Percentiles rank a stretch among this genome's conserved stretches.
Conservation (phyloP, 1,139 yeast genomes). For the Diutina mesorugosa region DNA sequence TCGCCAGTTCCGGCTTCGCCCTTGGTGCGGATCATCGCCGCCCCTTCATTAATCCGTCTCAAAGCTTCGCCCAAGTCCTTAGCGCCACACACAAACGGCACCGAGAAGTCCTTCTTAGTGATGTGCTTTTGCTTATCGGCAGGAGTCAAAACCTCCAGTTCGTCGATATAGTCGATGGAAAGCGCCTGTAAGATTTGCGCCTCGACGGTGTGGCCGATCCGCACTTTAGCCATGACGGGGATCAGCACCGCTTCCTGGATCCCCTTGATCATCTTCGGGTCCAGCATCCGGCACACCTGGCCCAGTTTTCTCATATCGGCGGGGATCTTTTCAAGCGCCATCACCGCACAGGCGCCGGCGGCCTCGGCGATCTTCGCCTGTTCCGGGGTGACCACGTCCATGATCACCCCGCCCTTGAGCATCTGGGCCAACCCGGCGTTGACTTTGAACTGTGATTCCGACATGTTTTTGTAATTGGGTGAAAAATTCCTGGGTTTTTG, state of each 20-base stretch:
- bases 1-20: constrained; percentile 92
- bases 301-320: constrained; percentile 81
- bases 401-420: constrained; percentile 58
- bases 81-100: constrained; percentile 84
- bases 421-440: constrained; percentile 81
- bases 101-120: constrained; percentile 45
- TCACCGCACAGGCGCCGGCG: constrained; percentile 87
- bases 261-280: constrained; percentile 67
- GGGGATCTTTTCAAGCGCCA: constrained; percentile 82
- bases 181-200: constrained; percentile 69
- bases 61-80: constrained; percentile 76
- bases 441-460: constrained; percentile 42
- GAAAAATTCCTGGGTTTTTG: neutral
- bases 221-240: constrained; percentile 81
- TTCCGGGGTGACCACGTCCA: constrained; percentile 42
- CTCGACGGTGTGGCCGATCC: constrained; percentile 79
- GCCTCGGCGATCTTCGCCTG: constrained; percentile 55
- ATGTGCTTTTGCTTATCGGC: constrained; percentile 67
- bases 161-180: constrained; percentile 73
- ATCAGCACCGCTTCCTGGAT: constrained; percentile 65
- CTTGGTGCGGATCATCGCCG: constrained; percentile 80
- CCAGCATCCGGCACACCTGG: constrained; percentile 81
- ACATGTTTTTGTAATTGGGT: neutral
- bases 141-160: constrained; percentile 74
- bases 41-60: constrained; percentile 73